Conservation (phyloP, 176 grass and related monocot genomes). For the Triticum aestivum region DNA sequence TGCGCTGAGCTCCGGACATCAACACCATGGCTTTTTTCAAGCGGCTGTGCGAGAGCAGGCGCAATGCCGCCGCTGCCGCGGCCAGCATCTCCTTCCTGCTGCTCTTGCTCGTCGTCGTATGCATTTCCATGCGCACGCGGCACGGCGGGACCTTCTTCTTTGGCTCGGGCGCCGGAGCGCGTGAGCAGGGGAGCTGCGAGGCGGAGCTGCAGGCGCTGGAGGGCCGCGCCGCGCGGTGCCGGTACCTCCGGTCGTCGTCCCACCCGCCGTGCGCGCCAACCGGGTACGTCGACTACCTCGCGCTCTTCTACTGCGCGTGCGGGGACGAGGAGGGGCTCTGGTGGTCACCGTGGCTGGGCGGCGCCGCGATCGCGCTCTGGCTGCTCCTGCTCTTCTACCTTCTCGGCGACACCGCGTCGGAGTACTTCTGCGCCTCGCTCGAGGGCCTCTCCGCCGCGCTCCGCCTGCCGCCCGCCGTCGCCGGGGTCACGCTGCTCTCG, state of each 20-base stretch:
- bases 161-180: not conserved
- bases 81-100: constrained; percentile 24
- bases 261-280: constrained; percentile 47
- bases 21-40: constrained; percentile 38
- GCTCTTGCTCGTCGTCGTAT: constrained; percentile 19
- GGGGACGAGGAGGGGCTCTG: constrained; percentile 7
- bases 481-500: constrained; percentile 33
- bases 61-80: constrained; percentile 42
- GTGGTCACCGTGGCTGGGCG: constrained; percentile 3
- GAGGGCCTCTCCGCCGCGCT: constrained; percentile 56
- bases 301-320: constrained; percentile 61
- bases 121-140: not conserved
- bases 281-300: constrained; percentile 71
- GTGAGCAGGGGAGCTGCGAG: constrained; percentile 30
- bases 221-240: constrained; percentile 31
- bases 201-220: constrained; percentile 33
- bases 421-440: constrained; percentile 69
- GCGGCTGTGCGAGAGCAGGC: not conserved
- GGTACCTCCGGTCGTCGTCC: constrained; percentile 35
- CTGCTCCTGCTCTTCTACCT: constrained; percentile 82
- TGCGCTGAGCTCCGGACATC: not conserved
- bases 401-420: constrained; percentile 78
- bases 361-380: constrained; percentile 34
- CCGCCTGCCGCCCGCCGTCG: constrained; percentile 62
- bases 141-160: not conserved